Evolutionary conservation across 2,329 filamentous ascomycete genomes (phyloP).

Genomic region (Myriangium duriaei): DNA sequence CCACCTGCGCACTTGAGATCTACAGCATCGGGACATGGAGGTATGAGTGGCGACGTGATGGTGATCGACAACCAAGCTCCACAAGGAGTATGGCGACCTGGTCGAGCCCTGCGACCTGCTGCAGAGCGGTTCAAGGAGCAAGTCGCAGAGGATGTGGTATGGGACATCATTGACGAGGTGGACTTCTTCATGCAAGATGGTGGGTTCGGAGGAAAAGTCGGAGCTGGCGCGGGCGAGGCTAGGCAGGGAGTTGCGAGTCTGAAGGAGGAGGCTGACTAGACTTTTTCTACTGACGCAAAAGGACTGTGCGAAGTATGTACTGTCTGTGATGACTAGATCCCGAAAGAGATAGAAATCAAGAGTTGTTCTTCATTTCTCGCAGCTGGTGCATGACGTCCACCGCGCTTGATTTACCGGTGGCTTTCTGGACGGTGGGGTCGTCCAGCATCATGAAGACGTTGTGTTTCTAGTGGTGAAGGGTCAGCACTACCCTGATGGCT

Average conservation of each 20-base stretch:
- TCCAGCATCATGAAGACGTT: conserved; percentile 93
- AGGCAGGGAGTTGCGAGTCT: conserved; percentile 13
- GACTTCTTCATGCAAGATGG: conserved; percentile 72
- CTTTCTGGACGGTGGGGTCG: conserved; percentile 73
- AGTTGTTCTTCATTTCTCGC: conserved; percentile 73
- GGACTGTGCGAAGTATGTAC: neutral
- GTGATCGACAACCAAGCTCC: no score
- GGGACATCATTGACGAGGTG: conserved; percentile 88
- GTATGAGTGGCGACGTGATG: conserved; percentile 15
- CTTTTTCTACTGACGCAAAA: conserved; percentile 9
- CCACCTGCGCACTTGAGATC: conserved; percentile 49
- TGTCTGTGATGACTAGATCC: neutral
- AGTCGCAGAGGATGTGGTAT: conserved; percentile 86
- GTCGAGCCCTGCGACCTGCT: conserved; percentile 43
- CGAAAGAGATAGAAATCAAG: conserved; percentile 2
- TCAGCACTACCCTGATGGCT: conserved; percentile 4
- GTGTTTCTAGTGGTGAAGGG: conserved; percentile 48
- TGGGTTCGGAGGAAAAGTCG: conserved; percentile 25
- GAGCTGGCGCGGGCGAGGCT: conserved; percentile 14
- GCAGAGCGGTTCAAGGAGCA: conserved; percentile 80
- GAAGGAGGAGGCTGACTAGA: conserved; percentile 14
- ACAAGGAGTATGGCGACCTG: conserved; percentile 22
- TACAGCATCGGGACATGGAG: conserved; percentile 18
- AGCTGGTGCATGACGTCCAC: conserved; percentile 75
- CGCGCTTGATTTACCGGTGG: conserved; percentile 66